Evolutionary conservation across 306 rosid genomes (phyloP), one percentile per base, ranked within the genome.

Genomic region (Malus asiatica): DNA sequence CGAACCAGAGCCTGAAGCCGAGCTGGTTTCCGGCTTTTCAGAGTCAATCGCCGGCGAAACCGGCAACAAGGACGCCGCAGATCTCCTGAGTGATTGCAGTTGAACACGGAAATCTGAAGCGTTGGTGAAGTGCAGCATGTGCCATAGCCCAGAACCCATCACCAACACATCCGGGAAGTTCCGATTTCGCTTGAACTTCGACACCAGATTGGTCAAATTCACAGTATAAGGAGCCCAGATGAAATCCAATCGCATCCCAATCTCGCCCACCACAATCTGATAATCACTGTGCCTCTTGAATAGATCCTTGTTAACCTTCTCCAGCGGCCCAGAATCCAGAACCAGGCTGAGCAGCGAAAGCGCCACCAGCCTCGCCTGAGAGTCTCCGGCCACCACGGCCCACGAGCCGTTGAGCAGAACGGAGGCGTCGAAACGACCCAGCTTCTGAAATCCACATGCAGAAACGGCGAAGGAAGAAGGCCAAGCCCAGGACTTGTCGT

Each of bases 361-460:
- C 0, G 90, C 65, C 42, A 93, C 61, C 12, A 86, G 59, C 40
- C 98, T 81, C 35, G 97, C 96, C 59, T 93, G 97, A 8, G 98
- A 93, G 81, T 93, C 98, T 19, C 98, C 98, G 12, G 93, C 97
- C 33, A 93, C 83, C 38, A 93, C 84, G 6, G 91, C 87, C 98
- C 96, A 93, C 3, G 98, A 93, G 35, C 98, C 98, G 59, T 93
- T 91, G 57, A 93, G 94, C 88, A 93, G 83, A 82, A 90, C 98
- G 73, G 85, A 71, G 62, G 86, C 87, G 55, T 91, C 93, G 57
- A 51, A 71, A 14, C 76, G 80, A 32, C 70, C 77, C 58, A 90
- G 79, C 77, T 79, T 89, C 87, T 89, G 94, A 64, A 90, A 93
- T 70, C 83, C 94, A 46, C 97, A 93, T 0, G 83, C 78, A 14